Percentiles rank a stretch among this genome's conserved stretches.
Evolutionary conservation across 768 basidiomycete genomes (phyloP).

Genomic region (Suillus plorans): DNA sequence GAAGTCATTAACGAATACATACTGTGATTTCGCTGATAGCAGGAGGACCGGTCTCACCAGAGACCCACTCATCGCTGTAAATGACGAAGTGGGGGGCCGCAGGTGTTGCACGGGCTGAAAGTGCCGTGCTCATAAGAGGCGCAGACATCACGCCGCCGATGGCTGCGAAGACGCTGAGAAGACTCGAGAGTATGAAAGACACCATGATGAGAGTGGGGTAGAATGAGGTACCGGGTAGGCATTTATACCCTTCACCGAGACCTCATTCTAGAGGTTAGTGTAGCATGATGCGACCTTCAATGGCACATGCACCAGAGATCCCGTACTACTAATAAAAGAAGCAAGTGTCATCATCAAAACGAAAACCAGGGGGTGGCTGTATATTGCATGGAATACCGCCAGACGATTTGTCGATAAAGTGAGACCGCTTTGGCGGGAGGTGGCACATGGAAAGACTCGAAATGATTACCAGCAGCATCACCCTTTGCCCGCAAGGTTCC

Average conservation of each 20-base stretch:
- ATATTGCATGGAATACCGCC: neutral
- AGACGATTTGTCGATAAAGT: constrained; percentile 1
- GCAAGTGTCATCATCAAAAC: neutral
- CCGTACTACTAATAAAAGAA: neutral
- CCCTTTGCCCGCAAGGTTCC: neutral
- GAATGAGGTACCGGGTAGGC: neutral
- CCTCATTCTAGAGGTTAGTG: neutral
- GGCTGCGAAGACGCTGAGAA: constrained; percentile 2
- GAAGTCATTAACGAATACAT: constrained; percentile 3
- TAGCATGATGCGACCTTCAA: neutral
- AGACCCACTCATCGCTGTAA: constrained; percentile 38
- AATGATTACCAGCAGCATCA: neutral
- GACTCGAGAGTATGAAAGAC: constrained; percentile 6
- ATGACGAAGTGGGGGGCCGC: constrained; percentile 40
- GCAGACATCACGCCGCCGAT: constrained; percentile 1
- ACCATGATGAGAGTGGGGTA: constrained; percentile 1
- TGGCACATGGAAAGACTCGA: neutral
- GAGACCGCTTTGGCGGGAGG: neutral
- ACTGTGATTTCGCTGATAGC: constrained; percentile 32
- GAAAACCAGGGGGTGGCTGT: neutral
- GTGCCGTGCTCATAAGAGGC: neutral
- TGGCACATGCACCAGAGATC: neutral
- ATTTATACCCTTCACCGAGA: constrained; percentile 4
- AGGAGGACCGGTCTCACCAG: constrained; percentile 40
- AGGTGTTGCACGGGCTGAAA: constrained; percentile 12